Evolutionary conservation across 225 moss, liverwort and hornwort species (phyloP).

Genomic region (Pleurozium schreberi): DNA sequence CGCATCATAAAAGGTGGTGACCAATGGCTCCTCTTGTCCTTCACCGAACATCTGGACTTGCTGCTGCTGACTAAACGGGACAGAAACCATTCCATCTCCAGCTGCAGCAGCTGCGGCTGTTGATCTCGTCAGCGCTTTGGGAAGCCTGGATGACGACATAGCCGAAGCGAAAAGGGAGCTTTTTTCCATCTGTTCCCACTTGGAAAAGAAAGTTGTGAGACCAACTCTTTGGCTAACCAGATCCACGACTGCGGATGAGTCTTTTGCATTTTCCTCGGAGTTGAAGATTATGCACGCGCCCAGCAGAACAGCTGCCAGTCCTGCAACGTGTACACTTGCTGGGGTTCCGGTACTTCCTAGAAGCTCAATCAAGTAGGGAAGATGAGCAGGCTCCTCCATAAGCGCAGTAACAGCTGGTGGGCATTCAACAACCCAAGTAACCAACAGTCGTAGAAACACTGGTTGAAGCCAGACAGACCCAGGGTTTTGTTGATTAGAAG

Average conservation of each 20-base stretch:
- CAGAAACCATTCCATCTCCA: slow-evolving; percentile 72
- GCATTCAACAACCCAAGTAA: slow-evolving; percentile 96
- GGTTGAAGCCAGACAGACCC: slow-evolving; percentile 93
- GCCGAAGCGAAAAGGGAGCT: slow-evolving; percentile 69
- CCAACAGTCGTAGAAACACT: slow-evolving; percentile 75
- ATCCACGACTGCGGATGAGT: slow-evolving; percentile 64
- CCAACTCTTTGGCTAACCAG: slow-evolving; percentile 80
- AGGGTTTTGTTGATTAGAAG: slow-evolving; percentile 36
- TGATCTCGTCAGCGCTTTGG: slow-evolving; percentile 81
- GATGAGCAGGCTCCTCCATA: slow-evolving; percentile 75
- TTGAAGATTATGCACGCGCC: slow-evolving; percentile 89
- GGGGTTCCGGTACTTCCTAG: slow-evolving; percentile 60
- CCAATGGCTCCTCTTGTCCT: slow-evolving; percentile 45
- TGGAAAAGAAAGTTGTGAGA: slow-evolving; percentile 65
- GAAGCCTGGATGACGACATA: slow-evolving; percentile 66
- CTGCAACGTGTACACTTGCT: slow-evolving; percentile 93
- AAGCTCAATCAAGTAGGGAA: slow-evolving; percentile 85
- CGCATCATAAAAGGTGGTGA: slow-evolving; percentile 89
- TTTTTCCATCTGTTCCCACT: slow-evolving; percentile 90
- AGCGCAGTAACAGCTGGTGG: slow-evolving; percentile 77
- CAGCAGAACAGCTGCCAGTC: slow-evolving; percentile 80
- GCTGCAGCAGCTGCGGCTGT: slow-evolving; percentile 89
- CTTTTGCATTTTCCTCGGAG: slow-evolving; percentile 47
- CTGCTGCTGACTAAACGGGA: slow-evolving; percentile 47
- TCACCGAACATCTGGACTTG: slow-evolving; percentile 17